phyloP scores from a whole-genome alignment of 129 eudicot species.

The Dittrichia graveolens region DNA sequence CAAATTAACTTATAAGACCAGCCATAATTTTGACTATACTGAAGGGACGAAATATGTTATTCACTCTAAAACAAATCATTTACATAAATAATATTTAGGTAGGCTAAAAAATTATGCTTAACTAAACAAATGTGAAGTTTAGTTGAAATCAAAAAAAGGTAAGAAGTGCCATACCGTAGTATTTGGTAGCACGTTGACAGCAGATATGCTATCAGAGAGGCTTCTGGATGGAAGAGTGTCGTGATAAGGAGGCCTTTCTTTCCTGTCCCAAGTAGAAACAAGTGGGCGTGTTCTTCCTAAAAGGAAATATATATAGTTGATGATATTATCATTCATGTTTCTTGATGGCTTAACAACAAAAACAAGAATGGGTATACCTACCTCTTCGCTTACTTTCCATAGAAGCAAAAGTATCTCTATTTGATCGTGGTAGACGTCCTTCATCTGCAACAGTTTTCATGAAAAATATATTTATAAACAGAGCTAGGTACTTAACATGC shows the following conservation, averaged over 20 bases:
- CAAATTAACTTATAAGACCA: no score
- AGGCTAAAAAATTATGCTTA: neutral
- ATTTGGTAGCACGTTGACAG: slow-evolving; percentile 42
- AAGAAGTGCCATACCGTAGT: slow-evolving; percentile 43
- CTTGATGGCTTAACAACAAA: slow-evolving; percentile 19
- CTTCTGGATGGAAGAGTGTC: slow-evolving; percentile 59
- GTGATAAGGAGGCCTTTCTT: slow-evolving; percentile 53
- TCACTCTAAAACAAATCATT: no score
- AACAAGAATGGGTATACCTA: slow-evolving; percentile 29
- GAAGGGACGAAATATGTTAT: no score
- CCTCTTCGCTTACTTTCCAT: slow-evolving; percentile 64
- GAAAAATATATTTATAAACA: neutral
- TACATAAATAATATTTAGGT: neutral
- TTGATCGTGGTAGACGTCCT: slow-evolving; percentile 44
- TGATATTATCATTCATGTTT: slow-evolving; percentile 15
- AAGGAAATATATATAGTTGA: slow-evolving; percentile 1
- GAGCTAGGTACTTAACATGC: neutral
- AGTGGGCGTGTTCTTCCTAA: slow-evolving; percentile 67
- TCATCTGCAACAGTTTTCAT: slow-evolving; percentile 56
- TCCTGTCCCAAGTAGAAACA: slow-evolving; percentile 71
- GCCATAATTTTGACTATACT: no score
- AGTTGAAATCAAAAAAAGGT: neutral
- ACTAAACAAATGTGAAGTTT: slow-evolving; percentile 4
- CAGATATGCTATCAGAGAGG: slow-evolving; percentile 44
- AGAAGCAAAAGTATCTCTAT: slow-evolving; percentile 44